Evolutionary conservation across 352 stramenopile species (phyloP).

Genomic region (Phytophthora pistaciae): DNA sequence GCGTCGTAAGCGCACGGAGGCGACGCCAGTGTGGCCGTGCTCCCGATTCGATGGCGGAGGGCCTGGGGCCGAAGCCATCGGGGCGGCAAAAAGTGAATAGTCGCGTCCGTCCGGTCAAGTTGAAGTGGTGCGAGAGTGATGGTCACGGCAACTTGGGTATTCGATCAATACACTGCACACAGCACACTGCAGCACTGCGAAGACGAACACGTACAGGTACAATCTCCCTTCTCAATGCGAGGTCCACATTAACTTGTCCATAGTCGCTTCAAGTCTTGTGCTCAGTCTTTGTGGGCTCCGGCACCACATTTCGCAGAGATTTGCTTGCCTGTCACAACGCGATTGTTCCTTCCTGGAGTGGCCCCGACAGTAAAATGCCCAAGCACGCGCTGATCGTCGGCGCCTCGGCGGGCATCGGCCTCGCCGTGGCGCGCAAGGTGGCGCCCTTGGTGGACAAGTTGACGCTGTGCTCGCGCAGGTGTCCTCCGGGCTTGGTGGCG

Average conservation of each 20-base stretch:
- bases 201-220: no score
- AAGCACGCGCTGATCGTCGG: conserved; percentile 42
- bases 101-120: conserved; percentile 17
- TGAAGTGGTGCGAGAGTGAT: conserved; percentile 16
- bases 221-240: conserved; percentile 11
- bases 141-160: background rate
- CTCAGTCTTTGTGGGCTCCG: conserved; percentile 4
- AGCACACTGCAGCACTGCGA: no score
- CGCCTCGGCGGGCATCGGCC: conserved; percentile 37
- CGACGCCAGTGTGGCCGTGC: conserved; percentile 20
- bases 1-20: conserved; percentile 36
- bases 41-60: conserved; percentile 30
- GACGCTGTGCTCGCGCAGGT: conserved; percentile 35
- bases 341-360: background rate
- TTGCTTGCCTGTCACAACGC: conserved; percentile 25
- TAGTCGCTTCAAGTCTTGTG: background rate
- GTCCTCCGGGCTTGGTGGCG: conserved; percentile 26
- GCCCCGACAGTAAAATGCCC: conserved; percentile 6
- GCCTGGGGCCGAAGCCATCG: conserved; percentile 22
- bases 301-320: conserved; percentile 43
- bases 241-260: conserved; percentile 7
- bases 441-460: conserved; percentile 38
- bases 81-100: conserved; percentile 6
- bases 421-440: conserved; percentile 31
- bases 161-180: no score